Evolutionary conservation across 441 rosid species (phyloP).

Genomic region (California macrophylla): DNA sequence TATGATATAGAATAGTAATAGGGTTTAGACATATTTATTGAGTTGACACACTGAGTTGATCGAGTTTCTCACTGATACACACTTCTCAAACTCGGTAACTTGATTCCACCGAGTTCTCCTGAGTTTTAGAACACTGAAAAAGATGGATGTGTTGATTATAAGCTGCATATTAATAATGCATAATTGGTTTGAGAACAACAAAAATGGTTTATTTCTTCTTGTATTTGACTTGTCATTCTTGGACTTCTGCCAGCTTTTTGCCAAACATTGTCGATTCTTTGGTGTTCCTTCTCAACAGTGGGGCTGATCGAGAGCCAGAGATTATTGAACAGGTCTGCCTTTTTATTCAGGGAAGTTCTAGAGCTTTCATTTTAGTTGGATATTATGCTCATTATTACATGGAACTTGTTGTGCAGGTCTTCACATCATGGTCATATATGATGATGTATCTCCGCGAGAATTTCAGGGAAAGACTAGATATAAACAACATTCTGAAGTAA

Average conservation of each 20-base stretch:
- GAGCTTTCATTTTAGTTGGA: background rate
- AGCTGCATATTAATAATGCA: background rate
- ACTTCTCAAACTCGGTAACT: too few species aligned
- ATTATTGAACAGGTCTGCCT: slow-evolving; percentile 74
- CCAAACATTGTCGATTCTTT: slow-evolving; percentile 56
- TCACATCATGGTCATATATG: slow-evolving; percentile 62
- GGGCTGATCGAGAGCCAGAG: slow-evolving; percentile 86
- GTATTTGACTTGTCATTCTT: slow-evolving; percentile 4
- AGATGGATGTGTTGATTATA: background rate
- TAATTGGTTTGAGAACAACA: background rate
- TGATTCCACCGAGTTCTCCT: too few species aligned
- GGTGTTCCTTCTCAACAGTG: slow-evolving; percentile 52
- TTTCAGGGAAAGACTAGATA: slow-evolving; percentile 35
- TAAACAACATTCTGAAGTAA: slow-evolving; percentile 53
- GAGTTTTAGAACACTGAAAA: too few species aligned
- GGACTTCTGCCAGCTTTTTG: slow-evolving; percentile 43
- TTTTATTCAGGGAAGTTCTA: slow-evolving; percentile 13
- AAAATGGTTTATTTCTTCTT: background rate
- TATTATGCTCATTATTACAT: slow-evolving; percentile 3
- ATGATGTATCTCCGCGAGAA: slow-evolving; percentile 63
- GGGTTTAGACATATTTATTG: too few species aligned
- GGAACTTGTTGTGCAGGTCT: slow-evolving; percentile 44
- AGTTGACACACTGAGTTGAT: too few species aligned
- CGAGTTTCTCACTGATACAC: too few species aligned
- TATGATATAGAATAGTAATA: too few species aligned